A percentile compares a stretch with the other conserved stretches of the same genome.
Evolutionary conservation across 2,329 filamentous ascomycete species (phyloP).

Genomic region (Colletotrichum destructivum): DNA sequence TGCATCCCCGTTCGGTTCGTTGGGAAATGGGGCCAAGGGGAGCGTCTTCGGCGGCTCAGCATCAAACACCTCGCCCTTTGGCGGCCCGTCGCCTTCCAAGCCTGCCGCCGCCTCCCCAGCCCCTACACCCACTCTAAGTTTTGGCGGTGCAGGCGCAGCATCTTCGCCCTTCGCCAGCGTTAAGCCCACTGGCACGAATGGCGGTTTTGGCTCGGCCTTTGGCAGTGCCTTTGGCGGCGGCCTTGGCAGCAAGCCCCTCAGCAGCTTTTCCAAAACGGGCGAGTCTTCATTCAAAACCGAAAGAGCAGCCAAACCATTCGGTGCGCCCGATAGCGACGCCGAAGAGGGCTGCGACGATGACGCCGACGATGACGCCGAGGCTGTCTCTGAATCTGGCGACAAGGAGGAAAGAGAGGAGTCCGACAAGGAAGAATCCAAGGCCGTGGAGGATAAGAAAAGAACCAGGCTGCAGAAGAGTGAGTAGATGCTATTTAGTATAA

Average conservation of each 20-base stretch:
- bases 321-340: constrained; percentile 78
- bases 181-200: constrained; percentile 55
- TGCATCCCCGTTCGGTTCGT: constrained; percentile 74
- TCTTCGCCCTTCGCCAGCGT: constrained; percentile 65
- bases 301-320: constrained; percentile 81
- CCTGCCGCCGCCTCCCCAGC: constrained; percentile 49
- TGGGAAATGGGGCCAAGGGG: constrained; percentile 63
- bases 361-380: constrained; percentile 56
- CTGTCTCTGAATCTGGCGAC: constrained; percentile 53
- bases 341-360: constrained; percentile 65
- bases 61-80: constrained; percentile 50
- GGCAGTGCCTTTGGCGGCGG: constrained; percentile 61
- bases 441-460: constrained; percentile 75
- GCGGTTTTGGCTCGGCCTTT: constrained; percentile 62
- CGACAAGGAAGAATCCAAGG: constrained; percentile 68
- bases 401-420: constrained; percentile 67
- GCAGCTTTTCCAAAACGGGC: constrained; percentile 79
- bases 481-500: constrained; percentile 47
- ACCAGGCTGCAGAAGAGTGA: constrained; percentile 79
- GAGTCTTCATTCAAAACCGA: constrained; percentile 65
- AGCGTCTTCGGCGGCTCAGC: constrained; percentile 61
- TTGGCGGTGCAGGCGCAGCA: constrained; percentile 55
- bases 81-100: constrained; percentile 46
- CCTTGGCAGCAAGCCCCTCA: constrained; percentile 64
- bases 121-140: constrained; percentile 64